phyloP scores from a whole-genome alignment of 352 stramenopile genomes.

The Ophiocytium majus region DNA sequence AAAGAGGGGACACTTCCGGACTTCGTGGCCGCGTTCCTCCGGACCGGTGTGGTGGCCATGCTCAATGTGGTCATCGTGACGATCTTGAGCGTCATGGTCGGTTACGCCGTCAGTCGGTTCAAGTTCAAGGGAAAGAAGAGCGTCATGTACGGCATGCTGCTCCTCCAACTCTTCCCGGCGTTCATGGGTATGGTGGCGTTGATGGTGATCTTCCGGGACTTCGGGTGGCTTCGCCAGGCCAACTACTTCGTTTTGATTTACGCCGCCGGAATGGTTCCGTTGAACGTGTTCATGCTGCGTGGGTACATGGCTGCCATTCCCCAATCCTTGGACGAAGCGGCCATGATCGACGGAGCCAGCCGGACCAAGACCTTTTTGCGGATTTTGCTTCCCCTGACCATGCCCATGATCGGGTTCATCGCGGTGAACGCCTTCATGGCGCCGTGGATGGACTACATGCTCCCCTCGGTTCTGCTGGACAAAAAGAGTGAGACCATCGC shows the following conservation, averaged over 20 bases:
- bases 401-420: neutral
- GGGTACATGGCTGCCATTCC: neutral
- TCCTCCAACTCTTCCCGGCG: neutral
- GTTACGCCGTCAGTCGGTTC: neutral
- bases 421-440: neutral
- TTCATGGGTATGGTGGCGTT: constrained; percentile 3
- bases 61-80: neutral
- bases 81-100: neutral
- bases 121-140: neutral
- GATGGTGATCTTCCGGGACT: neutral
- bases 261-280: neutral
- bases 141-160: neutral
- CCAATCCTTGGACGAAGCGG: neutral
- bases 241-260: neutral
- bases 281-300: neutral
- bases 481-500: neutral
- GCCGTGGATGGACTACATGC: neutral
- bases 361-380: neutral
- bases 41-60: neutral
- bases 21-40: neutral
- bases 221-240: neutral
- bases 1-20: neutral
- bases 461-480: neutral
- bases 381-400: neutral
- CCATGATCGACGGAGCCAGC: neutral